These are phyloP conservation scores for Pichia occidentalis DNA, from an alignment of 805 yeast genomes.

Conservation along the genomic window DNA sequence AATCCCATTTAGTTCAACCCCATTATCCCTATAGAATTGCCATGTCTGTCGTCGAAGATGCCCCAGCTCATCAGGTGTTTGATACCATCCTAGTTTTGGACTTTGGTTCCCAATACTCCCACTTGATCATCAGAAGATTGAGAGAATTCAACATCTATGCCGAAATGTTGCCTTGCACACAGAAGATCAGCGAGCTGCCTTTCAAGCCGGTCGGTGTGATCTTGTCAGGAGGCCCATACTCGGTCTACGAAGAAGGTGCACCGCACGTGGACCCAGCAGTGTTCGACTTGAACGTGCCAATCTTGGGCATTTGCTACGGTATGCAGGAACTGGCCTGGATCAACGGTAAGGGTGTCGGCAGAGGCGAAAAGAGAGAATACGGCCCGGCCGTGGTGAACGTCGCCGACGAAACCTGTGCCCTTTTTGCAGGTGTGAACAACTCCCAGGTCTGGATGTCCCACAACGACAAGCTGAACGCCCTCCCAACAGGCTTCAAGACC, in stretches of 20 bases:
- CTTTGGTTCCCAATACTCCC: constrained; percentile 98
- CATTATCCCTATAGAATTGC: too few relatives aligned
- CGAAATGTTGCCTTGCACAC: constrained; percentile 99
- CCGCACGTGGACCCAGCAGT: constrained; percentile 97
- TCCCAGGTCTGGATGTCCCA: constrained; percentile 99
- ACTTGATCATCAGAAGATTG: constrained; percentile 90
- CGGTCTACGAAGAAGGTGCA: constrained; percentile 90
- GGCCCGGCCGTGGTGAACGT: constrained; percentile 95
- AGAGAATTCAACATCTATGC: constrained; percentile 98
- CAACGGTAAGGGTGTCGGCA: constrained; percentile 86
- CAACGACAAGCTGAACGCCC: constrained; percentile 88
- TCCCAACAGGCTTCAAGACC: constrained; percentile 82
- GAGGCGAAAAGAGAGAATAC: constrained; percentile 96
- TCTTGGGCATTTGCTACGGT: constrained; percentile 97
- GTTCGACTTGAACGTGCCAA: constrained; percentile 86
- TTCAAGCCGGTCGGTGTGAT: constrained; percentile 98
- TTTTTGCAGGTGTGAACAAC: constrained; percentile 86
- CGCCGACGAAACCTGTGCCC: constrained; percentile 55
- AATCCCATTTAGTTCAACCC: too few relatives aligned
- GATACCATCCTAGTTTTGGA: constrained; percentile 97
- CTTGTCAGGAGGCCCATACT: constrained; percentile 95
- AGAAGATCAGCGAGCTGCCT: constrained; percentile 81
- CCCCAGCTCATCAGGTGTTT: constrained; percentile 78
- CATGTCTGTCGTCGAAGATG: constrained; percentile 22
- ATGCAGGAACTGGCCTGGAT: constrained; percentile 99